phyloP scores from a whole-genome alignment of 2,329 filamentous ascomycete species.

The Akanthomyces uredinophilus region DNA sequence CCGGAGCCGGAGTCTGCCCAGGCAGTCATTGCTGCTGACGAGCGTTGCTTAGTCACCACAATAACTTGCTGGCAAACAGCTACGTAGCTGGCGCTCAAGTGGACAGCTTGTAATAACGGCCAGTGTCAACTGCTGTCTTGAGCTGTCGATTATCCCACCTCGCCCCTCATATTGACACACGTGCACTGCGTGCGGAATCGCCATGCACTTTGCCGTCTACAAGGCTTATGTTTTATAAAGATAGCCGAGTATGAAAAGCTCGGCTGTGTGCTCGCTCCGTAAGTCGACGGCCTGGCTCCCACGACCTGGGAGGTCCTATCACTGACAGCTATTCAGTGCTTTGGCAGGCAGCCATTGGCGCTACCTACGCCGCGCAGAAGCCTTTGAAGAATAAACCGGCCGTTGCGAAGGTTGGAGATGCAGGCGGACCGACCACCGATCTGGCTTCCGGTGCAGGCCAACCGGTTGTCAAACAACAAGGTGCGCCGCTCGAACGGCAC shows the following conservation, averaged over 20 bases:
- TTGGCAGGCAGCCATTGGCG: conserved; percentile 37
- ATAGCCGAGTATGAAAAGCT: conserved; percentile 14
- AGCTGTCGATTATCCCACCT: conserved; percentile 1
- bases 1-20: neutral
- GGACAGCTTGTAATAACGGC: conserved; percentile 12
- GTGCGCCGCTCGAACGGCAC: conserved; percentile 26
- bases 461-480: conserved; percentile 30
- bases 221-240: neutral
- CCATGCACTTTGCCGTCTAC: conserved; percentile 2
- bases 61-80: neutral
- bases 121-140: neutral
- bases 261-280: conserved; percentile 38
- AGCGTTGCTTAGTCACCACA: conserved; percentile 8
- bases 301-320: neutral
- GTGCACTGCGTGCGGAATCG: conserved; percentile 1
- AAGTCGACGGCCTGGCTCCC: conserved; percentile 22
- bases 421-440: conserved; percentile 27
- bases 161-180: neutral
- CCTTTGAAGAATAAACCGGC: conserved; percentile 29
- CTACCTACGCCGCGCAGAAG: conserved; percentile 35
- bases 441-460: conserved; percentile 25
- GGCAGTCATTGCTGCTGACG: neutral
- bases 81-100: neutral
- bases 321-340: conserved; percentile 37
- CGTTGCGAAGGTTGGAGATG: conserved; percentile 27